A percentile compares a stretch with the other conserved stretches of the same genome.
phyloP scores from a whole-genome alignment of 768 basidiomycete species.

The Filobasidium floriforme region DNA sequence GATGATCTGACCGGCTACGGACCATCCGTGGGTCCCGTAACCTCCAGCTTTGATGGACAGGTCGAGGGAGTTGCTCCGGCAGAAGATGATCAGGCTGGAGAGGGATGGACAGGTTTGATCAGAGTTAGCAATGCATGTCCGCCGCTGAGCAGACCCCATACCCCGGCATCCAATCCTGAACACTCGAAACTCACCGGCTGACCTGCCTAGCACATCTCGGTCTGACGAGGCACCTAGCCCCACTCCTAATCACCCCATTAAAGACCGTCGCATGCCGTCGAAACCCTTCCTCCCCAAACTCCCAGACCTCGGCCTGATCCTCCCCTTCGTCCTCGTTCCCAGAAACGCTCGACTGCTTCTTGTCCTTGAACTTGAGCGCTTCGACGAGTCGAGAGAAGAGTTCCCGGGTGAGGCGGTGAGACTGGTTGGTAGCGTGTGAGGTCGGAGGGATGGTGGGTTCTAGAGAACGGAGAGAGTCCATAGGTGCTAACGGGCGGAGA shows the following conservation, averaged over 20 bases:
- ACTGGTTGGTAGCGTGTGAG: background rate
- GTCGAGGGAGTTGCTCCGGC: constrained; percentile 60
- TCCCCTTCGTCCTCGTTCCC: constrained; percentile 14
- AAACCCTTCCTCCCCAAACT: constrained; percentile 29
- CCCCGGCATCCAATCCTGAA: background rate
- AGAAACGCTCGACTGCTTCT: background rate
- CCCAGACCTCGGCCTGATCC: constrained; percentile 16
- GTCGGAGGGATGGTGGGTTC: constrained; percentile 6
- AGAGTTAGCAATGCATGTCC: background rate
- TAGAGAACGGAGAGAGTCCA: constrained; percentile 11
- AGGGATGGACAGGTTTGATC: constrained; percentile 6
- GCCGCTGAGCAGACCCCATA: background rate
- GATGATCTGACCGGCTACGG: constrained; percentile 76
- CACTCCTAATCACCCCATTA: constrained; percentile 64
- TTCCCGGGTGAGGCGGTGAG: background rate
- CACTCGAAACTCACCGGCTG: constrained; percentile 56
- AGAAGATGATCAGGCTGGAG: constrained; percentile 62
- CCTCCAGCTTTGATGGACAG: constrained; percentile 83
- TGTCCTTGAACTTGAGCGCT: constrained; percentile 18
- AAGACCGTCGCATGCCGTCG: constrained; percentile 50
- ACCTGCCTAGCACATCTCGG: constrained; percentile 75
- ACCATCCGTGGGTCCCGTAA: constrained; percentile 84
- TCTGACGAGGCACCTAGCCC: constrained; percentile 59
- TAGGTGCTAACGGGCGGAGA: constrained; percentile 5
- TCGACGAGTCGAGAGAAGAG: background rate